Evolutionary conservation across 495 filamentous ascomycete species (phyloP).

Genomic region (Parachaetomium inaequale): DNA sequence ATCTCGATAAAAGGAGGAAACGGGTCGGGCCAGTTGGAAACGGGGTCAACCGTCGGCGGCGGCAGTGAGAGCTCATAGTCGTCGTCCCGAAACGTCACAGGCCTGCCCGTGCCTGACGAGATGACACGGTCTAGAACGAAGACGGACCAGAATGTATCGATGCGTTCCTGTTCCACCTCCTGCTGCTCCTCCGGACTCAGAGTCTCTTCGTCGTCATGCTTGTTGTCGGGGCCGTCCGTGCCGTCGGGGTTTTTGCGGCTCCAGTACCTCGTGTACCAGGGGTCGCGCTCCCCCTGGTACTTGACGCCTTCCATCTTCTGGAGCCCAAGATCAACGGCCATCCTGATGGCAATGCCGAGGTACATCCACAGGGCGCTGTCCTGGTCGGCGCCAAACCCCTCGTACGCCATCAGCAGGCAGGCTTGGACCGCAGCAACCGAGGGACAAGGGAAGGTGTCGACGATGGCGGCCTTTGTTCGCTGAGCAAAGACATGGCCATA

Average conservation of each 20-base stretch:
- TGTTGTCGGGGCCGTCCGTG: slow-evolving; percentile 28
- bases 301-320: slow-evolving; percentile 73
- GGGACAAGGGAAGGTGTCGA: slow-evolving; percentile 74
- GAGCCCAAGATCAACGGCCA: slow-evolving; percentile 80
- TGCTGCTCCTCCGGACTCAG: slow-evolving; percentile 54
- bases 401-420: slow-evolving; percentile 75
- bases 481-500: slow-evolving; percentile 74
- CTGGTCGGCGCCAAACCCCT: slow-evolving; percentile 78
- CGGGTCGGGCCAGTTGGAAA: slow-evolving; percentile 65
- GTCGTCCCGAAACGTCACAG: slow-evolving; percentile 73
- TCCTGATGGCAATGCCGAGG: slow-evolving; percentile 75
- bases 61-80: slow-evolving; percentile 79
- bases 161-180: slow-evolving; percentile 64
- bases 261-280: slow-evolving; percentile 44
- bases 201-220: slow-evolving; percentile 38
- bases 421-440: slow-evolving; percentile 77
- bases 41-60: slow-evolving; percentile 53
- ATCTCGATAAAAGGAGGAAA: slow-evolving; percentile 77
- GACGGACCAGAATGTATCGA: slow-evolving; percentile 81
- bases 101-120: slow-evolving; percentile 75
- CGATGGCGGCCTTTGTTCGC: slow-evolving; percentile 66
- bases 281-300: slow-evolving; percentile 58
- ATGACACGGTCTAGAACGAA: slow-evolving; percentile 83
- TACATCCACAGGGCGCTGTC: slow-evolving; percentile 92
- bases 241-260: slow-evolving; percentile 33